These are phyloP conservation scores for Amanita exitialis DNA, from an alignment of 768 basidiomycete species.

Conservation along the genomic window DNA sequence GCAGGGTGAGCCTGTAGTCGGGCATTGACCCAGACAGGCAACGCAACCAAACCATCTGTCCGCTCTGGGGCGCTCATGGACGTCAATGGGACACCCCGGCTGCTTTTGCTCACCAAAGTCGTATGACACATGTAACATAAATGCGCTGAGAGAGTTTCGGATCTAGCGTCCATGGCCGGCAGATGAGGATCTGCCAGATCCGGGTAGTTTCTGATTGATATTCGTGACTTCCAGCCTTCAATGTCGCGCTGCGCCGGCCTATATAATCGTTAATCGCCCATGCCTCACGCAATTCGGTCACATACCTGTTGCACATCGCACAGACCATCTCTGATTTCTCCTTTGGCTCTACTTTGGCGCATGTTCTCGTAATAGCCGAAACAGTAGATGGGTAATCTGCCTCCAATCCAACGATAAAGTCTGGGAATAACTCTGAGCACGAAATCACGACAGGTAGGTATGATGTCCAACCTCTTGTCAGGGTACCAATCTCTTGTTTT, in stretches of 20 bases:
- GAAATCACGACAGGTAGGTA: not conserved
- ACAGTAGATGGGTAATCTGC: slow-evolving; percentile 82
- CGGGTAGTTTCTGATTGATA: slow-evolving; percentile 55
- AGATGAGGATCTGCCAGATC: not conserved
- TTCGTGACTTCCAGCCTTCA: slow-evolving; percentile 65
- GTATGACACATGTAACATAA: slow-evolving; percentile 54
- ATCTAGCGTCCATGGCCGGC: not conserved
- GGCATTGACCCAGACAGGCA: slow-evolving; percentile 27
- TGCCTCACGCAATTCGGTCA: not conserved
- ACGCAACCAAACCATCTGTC: slow-evolving; percentile 11
- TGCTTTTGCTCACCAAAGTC: slow-evolving; percentile 43
- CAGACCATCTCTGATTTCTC: slow-evolving; percentile 38
- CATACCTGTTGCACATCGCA: slow-evolving; percentile 57
- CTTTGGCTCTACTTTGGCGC: slow-evolving; percentile 68
- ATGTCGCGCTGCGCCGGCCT: slow-evolving; percentile 59
- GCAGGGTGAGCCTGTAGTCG: slow-evolving; percentile 4
- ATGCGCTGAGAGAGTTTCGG: slow-evolving; percentile 18
- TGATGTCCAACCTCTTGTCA: slow-evolving; percentile 54
- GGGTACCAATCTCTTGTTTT: slow-evolving; percentile 47
- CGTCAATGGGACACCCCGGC: slow-evolving; percentile 19
- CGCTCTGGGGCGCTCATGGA: slow-evolving; percentile 5
- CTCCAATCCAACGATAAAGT: slow-evolving; percentile 74
- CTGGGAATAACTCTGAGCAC: slow-evolving; percentile 22
- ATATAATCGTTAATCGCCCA: not conserved
- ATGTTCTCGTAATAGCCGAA: slow-evolving; percentile 73